These are phyloP conservation scores for Yamadazyma insecticola DNA, from an alignment of 805 yeast genomes.

Conservation along the genomic window DNA sequence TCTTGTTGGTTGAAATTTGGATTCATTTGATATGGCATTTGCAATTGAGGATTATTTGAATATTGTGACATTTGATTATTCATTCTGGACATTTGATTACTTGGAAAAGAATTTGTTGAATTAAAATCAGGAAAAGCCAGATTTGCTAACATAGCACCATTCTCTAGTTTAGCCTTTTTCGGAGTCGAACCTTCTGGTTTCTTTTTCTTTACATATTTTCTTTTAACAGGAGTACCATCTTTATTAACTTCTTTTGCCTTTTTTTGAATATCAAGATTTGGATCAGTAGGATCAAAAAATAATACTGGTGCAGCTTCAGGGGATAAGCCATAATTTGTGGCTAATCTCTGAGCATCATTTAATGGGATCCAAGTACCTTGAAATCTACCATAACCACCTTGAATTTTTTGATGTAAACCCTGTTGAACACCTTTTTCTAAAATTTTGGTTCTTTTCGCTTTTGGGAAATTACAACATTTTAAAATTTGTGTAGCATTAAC, in stretches of 20 bases:
- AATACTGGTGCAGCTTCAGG: constrained; percentile 40
- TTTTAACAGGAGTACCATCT: constrained; percentile 39
- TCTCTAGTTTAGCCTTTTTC: constrained; percentile 32
- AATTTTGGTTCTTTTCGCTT: constrained; percentile 88
- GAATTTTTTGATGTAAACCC: constrained; percentile 87
- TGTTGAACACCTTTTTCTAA: constrained; percentile 90
- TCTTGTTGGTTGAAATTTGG: constrained; percentile 7
- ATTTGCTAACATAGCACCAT: constrained; percentile 7
- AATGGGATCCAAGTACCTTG: constrained; percentile 97
- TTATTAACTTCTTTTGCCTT: constrained; percentile 30
- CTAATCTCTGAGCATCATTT: constrained; percentile 54
- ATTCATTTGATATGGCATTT: constrained; percentile 5
- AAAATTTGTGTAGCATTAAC: constrained; percentile 94
- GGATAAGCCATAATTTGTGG: constrained; percentile 35
- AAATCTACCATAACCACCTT: constrained; percentile 95
- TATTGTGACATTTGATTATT: constrained; percentile 7
- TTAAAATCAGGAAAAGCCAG: constrained; percentile 9
- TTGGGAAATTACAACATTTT: constrained; percentile 90
- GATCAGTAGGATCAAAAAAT: constrained; percentile 33
- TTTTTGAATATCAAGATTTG: constrained; percentile 29
- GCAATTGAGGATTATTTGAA: constrained; percentile 3
- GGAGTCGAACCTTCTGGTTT: constrained; percentile 52
- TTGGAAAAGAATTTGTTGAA: constrained; percentile 10
- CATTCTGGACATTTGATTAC: constrained; percentile 7
- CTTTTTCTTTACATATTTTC: constrained; percentile 53